phyloP scores from a whole-genome alignment of 306 rosid genomes.

The Vigna reflexopilosa region DNA sequence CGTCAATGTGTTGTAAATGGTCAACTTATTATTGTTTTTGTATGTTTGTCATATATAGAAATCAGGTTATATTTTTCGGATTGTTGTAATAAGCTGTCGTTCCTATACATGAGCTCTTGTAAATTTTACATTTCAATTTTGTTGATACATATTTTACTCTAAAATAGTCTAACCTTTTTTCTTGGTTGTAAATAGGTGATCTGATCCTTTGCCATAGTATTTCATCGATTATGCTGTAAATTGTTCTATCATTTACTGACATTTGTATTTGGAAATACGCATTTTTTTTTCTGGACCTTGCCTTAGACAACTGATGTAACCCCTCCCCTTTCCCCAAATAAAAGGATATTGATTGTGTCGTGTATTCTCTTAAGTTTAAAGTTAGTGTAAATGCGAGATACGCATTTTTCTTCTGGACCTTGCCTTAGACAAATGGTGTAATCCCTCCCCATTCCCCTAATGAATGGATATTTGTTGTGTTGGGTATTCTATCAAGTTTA shows the following conservation, averaged over 20 bases:
- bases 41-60: slow-evolving; percentile 58
- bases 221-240: slow-evolving; percentile 18
- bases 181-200: slow-evolving; percentile 24
- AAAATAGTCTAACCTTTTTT: slow-evolving; percentile 31
- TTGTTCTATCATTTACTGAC: slow-evolving; percentile 8
- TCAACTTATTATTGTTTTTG: slow-evolving; percentile 35
- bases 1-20: slow-evolving; percentile 54
- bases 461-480: no score
- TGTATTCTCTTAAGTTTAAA: background rate
- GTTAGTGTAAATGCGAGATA: background rate
- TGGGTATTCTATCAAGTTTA: no score
- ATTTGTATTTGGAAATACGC: background rate
- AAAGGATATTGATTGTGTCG: background rate
- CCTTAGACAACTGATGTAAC: background rate
- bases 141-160: slow-evolving; percentile 30
- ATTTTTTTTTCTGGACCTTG: background rate
- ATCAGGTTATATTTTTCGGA: slow-evolving; percentile 49
- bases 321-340: background rate
- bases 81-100: slow-evolving; percentile 45
- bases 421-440: no score
- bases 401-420: no score
- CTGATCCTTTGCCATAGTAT: slow-evolving; percentile 11
- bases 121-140: slow-evolving; percentile 46
- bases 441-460: no score
- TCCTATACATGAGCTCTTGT: slow-evolving; percentile 32